Base-by-base conservation (phyloP, 148 eudicot genomes). In the Fagopyrum homotropicum region DNA sequence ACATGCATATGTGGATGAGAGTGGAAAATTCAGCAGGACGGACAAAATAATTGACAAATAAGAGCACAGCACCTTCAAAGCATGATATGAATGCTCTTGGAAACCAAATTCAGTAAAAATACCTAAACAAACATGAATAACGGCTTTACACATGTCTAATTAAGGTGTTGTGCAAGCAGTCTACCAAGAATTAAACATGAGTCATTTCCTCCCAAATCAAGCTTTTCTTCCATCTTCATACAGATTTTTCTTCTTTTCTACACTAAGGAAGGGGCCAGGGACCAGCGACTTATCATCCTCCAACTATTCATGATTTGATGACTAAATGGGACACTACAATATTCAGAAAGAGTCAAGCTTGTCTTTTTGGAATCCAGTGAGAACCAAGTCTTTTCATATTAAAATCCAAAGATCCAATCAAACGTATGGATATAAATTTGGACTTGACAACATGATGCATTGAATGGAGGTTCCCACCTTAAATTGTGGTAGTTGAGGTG, bases 401-500 rank as follows among this genome's bases (percentile, higher is more conserved):
- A 35, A n/a, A 15, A 43, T 66, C 71, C 45, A 66, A 59, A 40
- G 19, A 40, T 6, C 9, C 10, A 66, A 35, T 4, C 47, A 40
- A 66, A 17, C 45, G 19, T 66, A 66, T 35, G 71, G 50, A 40
- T 47, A 76, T 16, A 16, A 70, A n/a, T 61, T 48, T 40, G 48
- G 51, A 71, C 72, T 45, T 45, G 56, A 78, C 63, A 72, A 66
- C 45, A 66, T 66, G 71, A 9, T 35, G 47, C 22, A 63, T 22
- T 66, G 45, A 63, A 43, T 40, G 46, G 71, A 66, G 71, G 71
- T 66, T 66, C 19, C 44, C 19, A 66, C 5, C 40, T 66, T 46
- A 17, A 14, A 10, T 40, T 66, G 47, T 66, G 9, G 71, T 66
- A 66, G 71, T 66, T 63, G 71, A 66, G 71, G 71, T 66, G 46